Evolutionary conservation across 768 basidiomycete genomes (phyloP).

Genomic region (Rhizopogon vulgaris): DNA sequence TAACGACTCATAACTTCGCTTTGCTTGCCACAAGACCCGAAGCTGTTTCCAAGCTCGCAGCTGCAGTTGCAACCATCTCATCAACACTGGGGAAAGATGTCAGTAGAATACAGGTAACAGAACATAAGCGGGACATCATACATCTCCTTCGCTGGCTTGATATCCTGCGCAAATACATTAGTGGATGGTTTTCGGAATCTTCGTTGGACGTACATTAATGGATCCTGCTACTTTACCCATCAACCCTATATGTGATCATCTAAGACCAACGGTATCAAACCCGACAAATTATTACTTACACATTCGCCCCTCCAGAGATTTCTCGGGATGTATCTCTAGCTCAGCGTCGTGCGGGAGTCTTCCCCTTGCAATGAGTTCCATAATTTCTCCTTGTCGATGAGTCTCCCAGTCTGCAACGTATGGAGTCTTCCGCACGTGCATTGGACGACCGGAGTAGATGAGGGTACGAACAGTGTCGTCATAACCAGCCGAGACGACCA

Average conservation of each 20-base stretch:
- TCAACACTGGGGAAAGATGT: constrained; percentile 52
- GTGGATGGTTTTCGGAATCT: background rate
- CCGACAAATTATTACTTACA: constrained; percentile 39
- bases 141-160: constrained; percentile 85
- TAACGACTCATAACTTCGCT: constrained; percentile 39
- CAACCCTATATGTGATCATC: constrained; percentile 41
- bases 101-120: constrained; percentile 9
- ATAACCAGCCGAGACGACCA: constrained; percentile 62
- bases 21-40: constrained; percentile 34
- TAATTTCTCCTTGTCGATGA: constrained; percentile 52
- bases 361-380: constrained; percentile 51
- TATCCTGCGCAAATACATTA: constrained; percentile 39
- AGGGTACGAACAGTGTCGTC: constrained; percentile 70
- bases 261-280: background rate
- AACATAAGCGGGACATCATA: constrained; percentile 27
- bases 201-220: constrained; percentile 42
- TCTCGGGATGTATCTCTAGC: constrained; percentile 61
- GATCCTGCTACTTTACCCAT: constrained; percentile 77
- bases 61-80: constrained; percentile 70
- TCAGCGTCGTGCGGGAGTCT: constrained; percentile 75
- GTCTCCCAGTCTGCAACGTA: constrained; percentile 78
- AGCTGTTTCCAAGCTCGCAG: constrained; percentile 44
- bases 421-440: constrained; percentile 75
- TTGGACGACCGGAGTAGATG: constrained; percentile 73
- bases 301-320: constrained; percentile 47